A percentile compares a stretch with the other conserved stretches of the same genome.
These are phyloP conservation scores for Berberis thunbergii DNA, from an alignment of 164 flowering plant species.

Conservation along the genomic window DNA sequence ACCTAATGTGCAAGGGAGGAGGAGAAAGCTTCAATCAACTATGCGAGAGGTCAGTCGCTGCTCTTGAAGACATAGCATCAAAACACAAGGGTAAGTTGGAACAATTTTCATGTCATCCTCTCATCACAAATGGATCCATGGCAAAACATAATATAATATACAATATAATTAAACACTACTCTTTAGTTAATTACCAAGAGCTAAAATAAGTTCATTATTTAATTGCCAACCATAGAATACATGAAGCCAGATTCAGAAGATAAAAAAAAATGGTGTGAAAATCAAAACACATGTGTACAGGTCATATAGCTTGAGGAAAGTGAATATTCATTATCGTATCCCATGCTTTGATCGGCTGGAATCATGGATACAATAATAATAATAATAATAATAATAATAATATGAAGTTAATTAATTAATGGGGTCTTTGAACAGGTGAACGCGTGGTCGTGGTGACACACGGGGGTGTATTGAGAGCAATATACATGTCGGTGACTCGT, in stretches of 20 bases:
- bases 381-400: too few species aligned
- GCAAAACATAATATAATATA: neutral
- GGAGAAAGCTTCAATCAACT: conserved; percentile 27
- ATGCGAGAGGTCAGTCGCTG: conserved; percentile 24
- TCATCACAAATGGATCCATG: neutral
- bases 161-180: neutral
- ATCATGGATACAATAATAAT: neutral
- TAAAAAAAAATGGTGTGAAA: neutral
- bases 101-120: neutral
- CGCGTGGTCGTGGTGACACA: conserved; percentile 24
- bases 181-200: too few species aligned
- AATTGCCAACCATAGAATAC: too few species aligned
- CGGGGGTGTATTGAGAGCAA: conserved; percentile 21
- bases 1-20: conserved; percentile 14
- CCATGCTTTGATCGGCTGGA: neutral
- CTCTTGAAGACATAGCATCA: conserved; percentile 23
- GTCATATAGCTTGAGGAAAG: neutral
- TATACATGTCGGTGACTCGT: conserved; percentile 18
- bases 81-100: conserved; percentile 17
- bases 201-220: too few species aligned
- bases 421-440: conserved; percentile 14
- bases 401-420: too few species aligned
- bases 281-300: neutral
- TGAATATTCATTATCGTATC: neutral
- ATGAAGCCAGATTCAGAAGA: neutral